A percentile compares a stretch with the other conserved stretches of the same genome.
Evolutionary conservation across 345 rosid genomes (phyloP).

Genomic region (Eucalyptus sideroxylon): DNA sequence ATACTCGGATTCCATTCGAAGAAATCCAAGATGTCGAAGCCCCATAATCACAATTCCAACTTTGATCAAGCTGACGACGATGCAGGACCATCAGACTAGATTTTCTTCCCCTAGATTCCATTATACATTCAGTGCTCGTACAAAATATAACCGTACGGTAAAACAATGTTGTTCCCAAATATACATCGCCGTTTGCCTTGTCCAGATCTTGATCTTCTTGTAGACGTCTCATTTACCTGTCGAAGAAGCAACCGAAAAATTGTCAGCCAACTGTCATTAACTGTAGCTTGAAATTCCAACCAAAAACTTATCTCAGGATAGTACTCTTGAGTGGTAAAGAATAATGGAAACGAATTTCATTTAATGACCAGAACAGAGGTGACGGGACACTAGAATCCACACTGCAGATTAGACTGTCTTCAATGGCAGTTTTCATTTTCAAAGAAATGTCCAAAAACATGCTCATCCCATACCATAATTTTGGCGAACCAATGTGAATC

Average conservation of each 20-base stretch:
- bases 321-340: not conserved
- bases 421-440: not conserved
- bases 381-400: not conserved
- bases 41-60: not conserved
- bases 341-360: not conserved
- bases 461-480: slow-evolving; percentile 50
- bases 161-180: not conserved
- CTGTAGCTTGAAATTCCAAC: not conserved
- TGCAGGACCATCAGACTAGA: not conserved
- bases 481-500: slow-evolving; percentile 64
- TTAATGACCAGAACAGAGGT: not conserved
- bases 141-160: not conserved
- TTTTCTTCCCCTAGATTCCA: not conserved
- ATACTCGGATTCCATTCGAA: not conserved
- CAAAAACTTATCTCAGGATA: not conserved
- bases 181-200: not conserved
- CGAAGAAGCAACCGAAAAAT: not conserved
- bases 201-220: not conserved
- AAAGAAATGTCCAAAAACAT: not conserved
- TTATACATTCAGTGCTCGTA: not conserved
- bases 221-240: not conserved
- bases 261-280: not conserved
- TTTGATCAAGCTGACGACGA: not conserved
- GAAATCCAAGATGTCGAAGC: not conserved
- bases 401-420: not conserved